phyloP scores from a whole-genome alignment of 2,329 filamentous ascomycete species.

The Stagonosporopsis tanaceti region DNA sequence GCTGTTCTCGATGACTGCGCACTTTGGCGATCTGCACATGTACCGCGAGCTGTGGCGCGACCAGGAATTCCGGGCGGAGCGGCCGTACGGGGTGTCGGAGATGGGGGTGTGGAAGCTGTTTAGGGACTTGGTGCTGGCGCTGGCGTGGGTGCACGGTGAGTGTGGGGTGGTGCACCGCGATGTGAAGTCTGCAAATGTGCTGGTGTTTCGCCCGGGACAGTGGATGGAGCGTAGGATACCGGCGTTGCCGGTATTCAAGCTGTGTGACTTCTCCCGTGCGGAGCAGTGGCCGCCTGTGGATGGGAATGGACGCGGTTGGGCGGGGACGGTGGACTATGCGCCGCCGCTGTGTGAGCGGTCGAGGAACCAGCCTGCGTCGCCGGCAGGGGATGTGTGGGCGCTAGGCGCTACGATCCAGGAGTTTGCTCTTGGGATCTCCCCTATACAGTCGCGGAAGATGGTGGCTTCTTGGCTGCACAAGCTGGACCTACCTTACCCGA shows the following conservation, averaged over 20 bases:
- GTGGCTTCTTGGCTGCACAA: neutral
- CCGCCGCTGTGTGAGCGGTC: constrained; percentile 16
- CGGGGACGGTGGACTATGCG: constrained; percentile 28
- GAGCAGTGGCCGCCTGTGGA: neutral
- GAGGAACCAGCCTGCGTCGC: constrained; percentile 10
- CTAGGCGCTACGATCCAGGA: constrained; percentile 34
- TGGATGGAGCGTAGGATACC: constrained; percentile 13
- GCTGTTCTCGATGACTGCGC: neutral
- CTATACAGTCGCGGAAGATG: constrained; percentile 9
- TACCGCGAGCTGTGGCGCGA: constrained; percentile 14
- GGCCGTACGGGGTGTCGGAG: constrained; percentile 20
- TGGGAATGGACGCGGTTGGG: neutral
- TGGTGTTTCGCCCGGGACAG: neutral
- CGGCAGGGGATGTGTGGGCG: constrained; percentile 31
- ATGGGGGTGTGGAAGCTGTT: constrained; percentile 39
- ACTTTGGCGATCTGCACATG: neutral
- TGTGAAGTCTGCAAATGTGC: constrained; percentile 88
- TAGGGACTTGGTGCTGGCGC: constrained; percentile 28
- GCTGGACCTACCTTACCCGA: neutral
- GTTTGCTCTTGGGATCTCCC: constrained; percentile 22
- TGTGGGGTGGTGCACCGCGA: constrained; percentile 78
- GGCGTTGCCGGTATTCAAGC: constrained; percentile 30
- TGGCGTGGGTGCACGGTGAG: constrained; percentile 32
- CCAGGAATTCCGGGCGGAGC: neutral
- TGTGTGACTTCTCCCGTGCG: constrained; percentile 32